phyloP scores from a whole-genome alignment of 371 early-diverging fungal genomes.

The Phascolomyces articulosus region DNA sequence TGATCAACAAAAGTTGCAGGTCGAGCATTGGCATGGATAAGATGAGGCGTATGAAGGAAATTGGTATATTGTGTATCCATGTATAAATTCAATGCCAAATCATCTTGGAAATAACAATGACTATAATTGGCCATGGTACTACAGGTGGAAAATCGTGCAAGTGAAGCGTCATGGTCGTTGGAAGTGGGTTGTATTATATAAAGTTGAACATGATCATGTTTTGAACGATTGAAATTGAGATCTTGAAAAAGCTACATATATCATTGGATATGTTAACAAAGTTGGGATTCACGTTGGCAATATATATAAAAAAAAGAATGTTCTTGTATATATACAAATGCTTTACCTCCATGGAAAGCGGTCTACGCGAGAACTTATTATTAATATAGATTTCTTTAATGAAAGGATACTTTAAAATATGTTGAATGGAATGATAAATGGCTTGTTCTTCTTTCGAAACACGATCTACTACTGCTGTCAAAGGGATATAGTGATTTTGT shows the following conservation, averaged over 20 bases:
- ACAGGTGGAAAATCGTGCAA: conserved; percentile 37
- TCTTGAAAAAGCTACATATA: conserved; percentile 15
- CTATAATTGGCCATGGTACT: conserved; percentile 48
- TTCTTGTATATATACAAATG: neutral
- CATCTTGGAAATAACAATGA: conserved; percentile 69
- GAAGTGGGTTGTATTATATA: conserved; percentile 36
- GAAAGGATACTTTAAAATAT: conserved; percentile 56
- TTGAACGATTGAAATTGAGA: conserved; percentile 40
- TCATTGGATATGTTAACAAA: neutral
- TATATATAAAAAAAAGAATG: neutral
- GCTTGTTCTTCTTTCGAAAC: conserved; percentile 47
- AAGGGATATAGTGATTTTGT: conserved; percentile 46
- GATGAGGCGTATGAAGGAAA: conserved; percentile 50
- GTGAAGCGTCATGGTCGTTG: neutral
- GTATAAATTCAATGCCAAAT: conserved; percentile 62
- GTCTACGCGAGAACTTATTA: conserved; percentile 43
- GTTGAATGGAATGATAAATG: conserved; percentile 45
- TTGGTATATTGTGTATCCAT: conserved; percentile 66
- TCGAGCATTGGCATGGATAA: conserved; percentile 57
- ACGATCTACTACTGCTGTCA: conserved; percentile 59
- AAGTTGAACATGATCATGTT: conserved; percentile 43
- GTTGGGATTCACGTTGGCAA: no score
- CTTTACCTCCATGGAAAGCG: conserved; percentile 32
- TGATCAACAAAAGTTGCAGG: conserved; percentile 54
- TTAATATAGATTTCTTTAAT: conserved; percentile 61